Conservation (phyloP, 768 basidiomycete species). For the Mycena venus region DNA sequence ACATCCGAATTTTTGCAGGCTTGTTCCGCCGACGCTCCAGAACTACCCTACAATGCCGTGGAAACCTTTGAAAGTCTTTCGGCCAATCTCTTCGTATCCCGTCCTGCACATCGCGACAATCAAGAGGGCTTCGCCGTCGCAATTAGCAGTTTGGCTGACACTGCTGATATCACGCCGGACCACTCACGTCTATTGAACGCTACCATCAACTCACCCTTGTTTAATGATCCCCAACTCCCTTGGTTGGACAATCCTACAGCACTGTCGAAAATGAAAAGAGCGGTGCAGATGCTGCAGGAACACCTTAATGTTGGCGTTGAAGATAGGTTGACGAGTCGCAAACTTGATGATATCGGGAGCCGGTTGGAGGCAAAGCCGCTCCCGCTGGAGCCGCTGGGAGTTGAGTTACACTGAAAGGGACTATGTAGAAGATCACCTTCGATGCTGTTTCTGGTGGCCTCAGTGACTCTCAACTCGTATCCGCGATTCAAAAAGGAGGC, state of each 20-base stretch:
- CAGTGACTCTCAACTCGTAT: too few species aligned
- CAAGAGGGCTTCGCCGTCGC: slow-evolving; percentile 24
- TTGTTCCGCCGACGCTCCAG: background rate
- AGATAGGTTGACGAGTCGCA: background rate
- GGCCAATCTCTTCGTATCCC: slow-evolving; percentile 12
- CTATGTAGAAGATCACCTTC: too few species aligned
- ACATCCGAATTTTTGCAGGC: slow-evolving; percentile 24
- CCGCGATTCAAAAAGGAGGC: too few species aligned
- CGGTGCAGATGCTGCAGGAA: background rate
- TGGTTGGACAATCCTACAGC: slow-evolving; percentile 27
- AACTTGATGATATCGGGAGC: slow-evolving; percentile 20
- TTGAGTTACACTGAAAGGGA: too few species aligned
- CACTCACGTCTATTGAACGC: slow-evolving; percentile 7
- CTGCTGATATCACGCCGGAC: background rate
- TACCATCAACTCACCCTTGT: slow-evolving; percentile 6
- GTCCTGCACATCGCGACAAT: slow-evolving; percentile 7
- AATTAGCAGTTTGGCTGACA: slow-evolving; percentile 9
- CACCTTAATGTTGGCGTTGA: background rate
- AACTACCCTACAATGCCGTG: slow-evolving; percentile 20
- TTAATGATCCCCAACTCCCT: slow-evolving; percentile 21
- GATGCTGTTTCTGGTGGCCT: too few species aligned
- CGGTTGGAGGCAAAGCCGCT: slow-evolving; percentile 27
- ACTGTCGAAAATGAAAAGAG: background rate
- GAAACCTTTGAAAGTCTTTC: slow-evolving; percentile 18
- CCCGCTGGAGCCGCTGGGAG: background rate